Base-by-base conservation (phyloP, 2,329 filamentous ascomycete genomes). In the Lachnellula occidentalis region DNA sequence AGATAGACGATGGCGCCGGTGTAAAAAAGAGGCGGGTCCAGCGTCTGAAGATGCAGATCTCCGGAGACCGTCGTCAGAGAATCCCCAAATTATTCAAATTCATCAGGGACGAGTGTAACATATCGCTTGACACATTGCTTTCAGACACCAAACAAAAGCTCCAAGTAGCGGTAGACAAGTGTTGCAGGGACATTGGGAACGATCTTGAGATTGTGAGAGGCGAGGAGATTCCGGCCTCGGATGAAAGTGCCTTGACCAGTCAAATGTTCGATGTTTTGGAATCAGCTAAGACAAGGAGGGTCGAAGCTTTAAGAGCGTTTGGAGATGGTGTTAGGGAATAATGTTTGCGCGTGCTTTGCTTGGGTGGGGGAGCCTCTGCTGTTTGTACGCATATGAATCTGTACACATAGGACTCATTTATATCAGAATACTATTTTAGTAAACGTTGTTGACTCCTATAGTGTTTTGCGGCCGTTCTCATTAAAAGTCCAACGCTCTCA, bases 191-290 rank as follows among this genome's bases (percentile, higher is more conserved):
- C 47, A 58, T 58, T 34, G 22, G 37, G n/a, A 43, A 27, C 31
- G 57, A 58, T 54, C 54, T 58, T 21, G 46, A 56, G 21, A 21
- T 58, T 21, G 27, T 54, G 22, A 27, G 50, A 14, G 56, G 55
- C 31, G 56, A 56, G 43, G 43, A 31, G 17, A 36, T 48, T 45
- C 34, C 46, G 17, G 50, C 22, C 8, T 24, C 9, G 31, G 50
- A 58, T 21, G 42, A 56, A 21, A 34, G 34, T 8, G 4, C 21
- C 15, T 48, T 51, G 37, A 53, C 41, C 11, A 31, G 14, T 45
- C 46, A 37, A 21, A 36, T 54, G 49, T 54, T 19, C 34, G 31
- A 34, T 31, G 45, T 41, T 27, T 41, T 56, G 31, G 54, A 54
- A 14, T 34, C 47, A 34, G 54, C 46, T 36, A 56, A 47, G 41